Evolutionary conservation across 257 asterid genomes (phyloP), one percentile per base, ranked within the genome.

Genomic region (Fraxinus excelsior): DNA sequence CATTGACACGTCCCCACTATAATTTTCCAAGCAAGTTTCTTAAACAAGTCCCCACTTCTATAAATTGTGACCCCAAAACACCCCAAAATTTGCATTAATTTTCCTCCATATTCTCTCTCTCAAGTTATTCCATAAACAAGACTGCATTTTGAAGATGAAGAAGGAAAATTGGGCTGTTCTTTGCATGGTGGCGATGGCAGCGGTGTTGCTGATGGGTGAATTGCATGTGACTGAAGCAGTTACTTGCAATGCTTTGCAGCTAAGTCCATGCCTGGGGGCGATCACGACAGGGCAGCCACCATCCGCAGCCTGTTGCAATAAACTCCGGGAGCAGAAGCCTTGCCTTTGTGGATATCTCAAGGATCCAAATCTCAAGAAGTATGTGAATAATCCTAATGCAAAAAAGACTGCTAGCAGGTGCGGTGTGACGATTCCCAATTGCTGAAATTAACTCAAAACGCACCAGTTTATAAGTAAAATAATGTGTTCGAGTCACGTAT

Each of bases 261-360:
- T 84, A 44, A 44, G 38, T 12, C 40, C 81, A 1, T 84, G 87
- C 78, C 1, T 12, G 9, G 76, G 29, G 62, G 78, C 82, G 7
- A 37, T 83, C 25, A 16, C 16, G 2, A 26, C 74, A 2, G 21
- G 34, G 11, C 28, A 21, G 42, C 34, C 71, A 34, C 83, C 87
- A 29, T 74, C 87, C 1, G 29, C 40, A 7, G 67, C 4, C 37
- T 84, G 87, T 31, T 84, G 87, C 75, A n/a, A 5, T 21, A 78
- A 78, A 40, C 81, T 84, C 62, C 73, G 12, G 53, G 81, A 78
- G 65, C 85, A 84, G 71, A 7, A 13, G 83, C 72, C 81, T 42
- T 84, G 87, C 40, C 62, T 84, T 3, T 84, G 87, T 44, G 81
- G 74, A 11, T 84, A 84, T 74, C 34, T 77, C 6, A 70, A 12